Evolutionary conservation across 345 rosid genomes (phyloP), one percentile per base, ranked within the genome.

Genomic region (Chamaenerion angustifolium): DNA sequence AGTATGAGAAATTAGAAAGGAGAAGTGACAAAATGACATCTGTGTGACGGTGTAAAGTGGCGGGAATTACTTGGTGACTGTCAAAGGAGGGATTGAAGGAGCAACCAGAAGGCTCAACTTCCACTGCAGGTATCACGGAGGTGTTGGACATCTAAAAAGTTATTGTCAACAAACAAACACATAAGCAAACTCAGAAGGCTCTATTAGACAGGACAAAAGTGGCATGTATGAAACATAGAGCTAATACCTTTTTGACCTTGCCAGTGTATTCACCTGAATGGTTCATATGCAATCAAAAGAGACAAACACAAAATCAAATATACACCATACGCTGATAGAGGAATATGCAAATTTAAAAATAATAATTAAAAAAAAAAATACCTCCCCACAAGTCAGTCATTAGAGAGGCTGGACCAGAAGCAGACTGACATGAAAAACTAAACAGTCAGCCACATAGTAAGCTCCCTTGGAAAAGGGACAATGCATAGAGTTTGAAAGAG

Each of bases 61-160:
- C 37, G 40, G 40, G 44, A 49, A 57, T 23, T 65, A 81, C 98
- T 79, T 83, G 89, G 67, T 92, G 98, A 55, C 88, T 79, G 49
- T 80, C 93, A 64, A 60, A 51, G 25, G 80, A n/a, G 49, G 96
- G 96, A 71, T 87, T 92, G 63, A 66, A 87, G 10, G 98, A 92
- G 59, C 98, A 92, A 25, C 95, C 98, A 8, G 88, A 76, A 63
- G 82, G 82, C 67, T 84, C 98, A 72, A 92, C 68, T 74, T 92
- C 98, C 45, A 92, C 98, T 0, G 96, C 88, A 51, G 88, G 95
- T 65, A 92, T 92, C 56, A 67, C 50, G 3, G 87, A 73, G 40
- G 74, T 75, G 46, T 78, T 78, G 1, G 62, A 56, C 19, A 67
- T 66, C 94, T 86, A 51, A 10, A 44, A 4, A 48, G 3, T 16